Evolutionary conservation across 495 filamentous ascomycete genomes (phyloP).

Genomic region (Trypethelium eluteriae): DNA sequence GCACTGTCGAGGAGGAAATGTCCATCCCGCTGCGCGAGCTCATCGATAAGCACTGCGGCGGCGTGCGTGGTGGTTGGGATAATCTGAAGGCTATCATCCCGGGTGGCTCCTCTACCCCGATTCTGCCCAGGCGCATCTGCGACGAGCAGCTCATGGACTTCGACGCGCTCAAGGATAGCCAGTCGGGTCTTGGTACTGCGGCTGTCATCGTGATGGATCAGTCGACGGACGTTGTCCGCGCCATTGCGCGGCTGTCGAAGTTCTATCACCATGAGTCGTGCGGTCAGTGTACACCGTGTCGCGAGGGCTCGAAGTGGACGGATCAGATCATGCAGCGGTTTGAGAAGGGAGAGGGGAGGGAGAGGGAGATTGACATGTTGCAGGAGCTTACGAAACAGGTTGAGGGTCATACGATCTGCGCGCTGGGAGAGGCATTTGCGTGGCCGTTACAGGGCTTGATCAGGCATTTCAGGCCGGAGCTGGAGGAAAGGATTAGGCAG

Average conservation of each 20-base stretch:
- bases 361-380: conserved; percentile 96
- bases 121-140: conserved; percentile 78
- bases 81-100: conserved; percentile 93
- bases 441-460: conserved; percentile 98
- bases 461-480: conserved; percentile 90
- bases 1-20: conserved; percentile 98
- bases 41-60: conserved; percentile 95
- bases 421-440: conserved; percentile 93
- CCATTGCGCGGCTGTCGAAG: conserved; percentile 81
- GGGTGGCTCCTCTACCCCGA: conserved; percentile 91
- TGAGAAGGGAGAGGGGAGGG: conserved; percentile 77
- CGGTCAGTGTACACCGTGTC: conserved; percentile 96
- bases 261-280: conserved; percentile 99
- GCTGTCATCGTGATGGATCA: conserved; percentile 99
- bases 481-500: conserved; percentile 78
- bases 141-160: conserved; percentile 98
- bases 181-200: conserved; percentile 94
- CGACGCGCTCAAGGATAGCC: conserved; percentile 93
- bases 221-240: conserved; percentile 87
- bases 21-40: conserved; percentile 87
- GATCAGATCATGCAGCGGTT: conserved; percentile 97
- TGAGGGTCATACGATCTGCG: conserved; percentile 97
- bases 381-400: conserved; percentile 99
- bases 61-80: conserved; percentile 94
- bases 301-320: conserved; percentile 96